These are phyloP conservation scores for Mortierella hygrophila DNA, from an alignment of 192 early-diverging fungal species.

Conservation along the genomic window DNA sequence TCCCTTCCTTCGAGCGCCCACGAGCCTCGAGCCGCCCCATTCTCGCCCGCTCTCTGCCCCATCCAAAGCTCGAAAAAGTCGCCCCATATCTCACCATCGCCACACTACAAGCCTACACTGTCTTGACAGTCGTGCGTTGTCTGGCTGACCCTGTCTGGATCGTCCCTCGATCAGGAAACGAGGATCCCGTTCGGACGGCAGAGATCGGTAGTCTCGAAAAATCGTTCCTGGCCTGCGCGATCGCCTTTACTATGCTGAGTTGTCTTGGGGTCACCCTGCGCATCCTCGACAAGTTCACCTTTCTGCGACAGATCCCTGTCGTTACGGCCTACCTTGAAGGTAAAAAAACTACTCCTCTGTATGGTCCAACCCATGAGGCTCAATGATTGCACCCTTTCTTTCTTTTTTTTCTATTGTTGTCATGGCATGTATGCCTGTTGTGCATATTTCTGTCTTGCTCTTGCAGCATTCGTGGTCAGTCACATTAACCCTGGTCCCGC, in stretches of 20 bases:
- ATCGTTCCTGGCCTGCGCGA: conserved; percentile 34
- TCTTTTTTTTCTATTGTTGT: background rate
- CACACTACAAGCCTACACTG: conserved; percentile 45
- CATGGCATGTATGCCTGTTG: background rate
- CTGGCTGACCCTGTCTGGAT: conserved; percentile 48
- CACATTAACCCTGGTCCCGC: background rate
- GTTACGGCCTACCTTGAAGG: conserved; percentile 52
- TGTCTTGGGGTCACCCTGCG: conserved; percentile 43
- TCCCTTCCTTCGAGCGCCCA: background rate
- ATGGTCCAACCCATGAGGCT: background rate
- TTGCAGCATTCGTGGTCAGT: background rate
- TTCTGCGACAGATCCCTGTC: conserved; percentile 37
- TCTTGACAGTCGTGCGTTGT: conserved; percentile 46
- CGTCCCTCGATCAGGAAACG: background rate
- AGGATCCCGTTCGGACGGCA: background rate
- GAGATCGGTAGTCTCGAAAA: conserved; percentile 37
- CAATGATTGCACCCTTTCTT: background rate
- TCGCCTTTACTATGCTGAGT: conserved; percentile 47
- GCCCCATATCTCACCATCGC: conserved; percentile 41
- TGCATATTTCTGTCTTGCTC: background rate
- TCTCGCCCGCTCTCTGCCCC: conserved; percentile 5
- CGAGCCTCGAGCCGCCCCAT: background rate
- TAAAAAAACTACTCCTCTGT: conserved; percentile 5
- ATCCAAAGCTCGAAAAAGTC: conserved; percentile 39
- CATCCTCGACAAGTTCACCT: conserved; percentile 39